Percentiles rank a stretch among this genome's conserved stretches.
Evolutionary conservation across 139 green algal species (phyloP).

Genomic region (Medakamo hakoo): DNA sequence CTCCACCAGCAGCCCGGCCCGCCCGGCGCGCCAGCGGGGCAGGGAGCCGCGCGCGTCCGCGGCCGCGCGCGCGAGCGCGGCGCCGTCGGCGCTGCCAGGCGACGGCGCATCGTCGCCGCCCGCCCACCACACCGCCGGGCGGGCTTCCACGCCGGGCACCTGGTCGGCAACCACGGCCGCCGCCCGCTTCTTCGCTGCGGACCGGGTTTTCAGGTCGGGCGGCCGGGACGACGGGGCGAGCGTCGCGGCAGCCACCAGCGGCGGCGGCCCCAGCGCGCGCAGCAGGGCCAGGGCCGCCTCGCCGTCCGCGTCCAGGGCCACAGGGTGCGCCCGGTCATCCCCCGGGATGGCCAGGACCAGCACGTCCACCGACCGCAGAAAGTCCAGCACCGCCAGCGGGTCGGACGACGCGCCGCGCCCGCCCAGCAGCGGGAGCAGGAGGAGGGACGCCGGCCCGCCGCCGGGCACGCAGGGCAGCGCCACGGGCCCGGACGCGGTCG

Average conservation of each 20-base stretch:
- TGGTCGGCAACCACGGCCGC: conserved; percentile 31
- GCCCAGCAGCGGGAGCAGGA: conserved; percentile 43
- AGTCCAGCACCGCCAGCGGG: conserved; percentile 41
- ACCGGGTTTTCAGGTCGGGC: conserved; percentile 43
- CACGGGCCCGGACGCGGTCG: not conserved
- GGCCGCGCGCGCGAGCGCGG: not conserved
- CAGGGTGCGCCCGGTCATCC: conserved; percentile 11
- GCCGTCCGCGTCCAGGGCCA: conserved; percentile 28
- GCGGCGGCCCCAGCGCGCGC: conserved; percentile 53
- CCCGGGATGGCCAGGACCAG: conserved; percentile 45
- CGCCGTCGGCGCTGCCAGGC: not conserved
- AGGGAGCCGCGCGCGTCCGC: not conserved
- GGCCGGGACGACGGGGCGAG: not conserved
- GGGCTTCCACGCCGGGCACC: conserved; percentile 7
- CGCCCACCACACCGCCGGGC: no score
- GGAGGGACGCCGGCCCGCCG: conserved; percentile 28
- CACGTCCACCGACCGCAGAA: conserved; percentile 31
- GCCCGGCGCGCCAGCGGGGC: not conserved
- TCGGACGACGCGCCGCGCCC: no score
- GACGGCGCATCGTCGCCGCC: not conserved
- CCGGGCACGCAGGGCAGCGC: conserved; percentile 24
- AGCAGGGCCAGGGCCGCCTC: conserved; percentile 38
- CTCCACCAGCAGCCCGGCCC: not conserved
- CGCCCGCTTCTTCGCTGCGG: conserved; percentile 56
- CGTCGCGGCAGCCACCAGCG: conserved; percentile 31